These are phyloP conservation scores for Nothopassalora personata DNA, from an alignment of 2,329 filamentous ascomycete genomes.

Conservation along the genomic window DNA sequence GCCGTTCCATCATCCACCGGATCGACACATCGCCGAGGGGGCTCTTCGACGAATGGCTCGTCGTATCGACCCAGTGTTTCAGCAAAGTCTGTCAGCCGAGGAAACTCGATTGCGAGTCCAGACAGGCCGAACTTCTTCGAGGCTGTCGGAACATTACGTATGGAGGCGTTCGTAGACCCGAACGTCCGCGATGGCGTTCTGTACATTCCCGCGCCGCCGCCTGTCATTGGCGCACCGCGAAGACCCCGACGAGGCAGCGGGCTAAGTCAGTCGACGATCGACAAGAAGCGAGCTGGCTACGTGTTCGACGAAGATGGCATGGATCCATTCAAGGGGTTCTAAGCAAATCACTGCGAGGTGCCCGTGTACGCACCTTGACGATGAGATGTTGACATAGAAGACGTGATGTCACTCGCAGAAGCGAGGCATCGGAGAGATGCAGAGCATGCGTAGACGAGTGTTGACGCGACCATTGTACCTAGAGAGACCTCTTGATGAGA, in stretches of 20 bases:
- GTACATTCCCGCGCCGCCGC: constrained; percentile 28
- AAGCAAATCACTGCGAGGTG: background rate
- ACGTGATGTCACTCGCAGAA: background rate
- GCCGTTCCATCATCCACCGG: constrained; percentile 37
- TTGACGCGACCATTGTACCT: background rate
- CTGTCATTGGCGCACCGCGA: constrained; percentile 15
- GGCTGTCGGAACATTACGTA: constrained; percentile 82
- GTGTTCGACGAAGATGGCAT: constrained; percentile 32
- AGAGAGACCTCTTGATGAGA: background rate
- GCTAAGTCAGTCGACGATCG: constrained; percentile 27
- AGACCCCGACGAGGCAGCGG: constrained; percentile 25
- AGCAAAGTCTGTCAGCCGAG: constrained; percentile 25
- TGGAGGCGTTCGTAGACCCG: constrained; percentile 88
- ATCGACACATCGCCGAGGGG: constrained; percentile 12
- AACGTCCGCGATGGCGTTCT: constrained; percentile 29
- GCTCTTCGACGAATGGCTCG: constrained; percentile 17
- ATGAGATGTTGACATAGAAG: background rate
- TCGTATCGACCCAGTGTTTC: constrained; percentile 22
- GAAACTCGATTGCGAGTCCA: constrained; percentile 25
- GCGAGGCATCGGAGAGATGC: background rate
- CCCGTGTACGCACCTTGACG: constrained; percentile 5
- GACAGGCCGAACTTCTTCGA: constrained; percentile 64
- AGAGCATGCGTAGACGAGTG: background rate
- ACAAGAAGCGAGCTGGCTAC: constrained; percentile 30
- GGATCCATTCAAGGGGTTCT: constrained; percentile 36